Conservation (phyloP, 148 eudicot genomes). For the Salicornia ramosissima region DNA sequence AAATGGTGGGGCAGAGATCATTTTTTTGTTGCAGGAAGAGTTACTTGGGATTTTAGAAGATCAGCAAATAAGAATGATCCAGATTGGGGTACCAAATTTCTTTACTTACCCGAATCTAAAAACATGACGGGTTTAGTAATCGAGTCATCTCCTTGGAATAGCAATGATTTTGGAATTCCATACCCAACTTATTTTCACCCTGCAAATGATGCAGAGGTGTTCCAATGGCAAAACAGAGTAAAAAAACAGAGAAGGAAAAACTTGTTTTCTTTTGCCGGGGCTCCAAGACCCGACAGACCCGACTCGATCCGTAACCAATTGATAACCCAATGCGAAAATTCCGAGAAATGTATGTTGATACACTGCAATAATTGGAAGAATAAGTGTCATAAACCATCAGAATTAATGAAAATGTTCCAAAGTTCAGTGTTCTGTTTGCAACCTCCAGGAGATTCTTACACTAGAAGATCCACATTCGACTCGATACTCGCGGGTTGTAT, state of each 20-base stretch:
- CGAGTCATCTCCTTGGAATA: constrained; percentile 52
- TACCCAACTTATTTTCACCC: constrained; percentile 84
- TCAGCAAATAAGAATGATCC: constrained; percentile 37
- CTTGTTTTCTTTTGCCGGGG: constrained; percentile 69
- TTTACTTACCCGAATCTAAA: constrained; percentile 42
- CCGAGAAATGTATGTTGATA: constrained; percentile 38
- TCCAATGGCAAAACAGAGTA: constrained; percentile 47
- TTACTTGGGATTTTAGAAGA: constrained; percentile 70
- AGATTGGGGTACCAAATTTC: constrained; percentile 61
- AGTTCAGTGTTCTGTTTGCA: constrained; percentile 64
- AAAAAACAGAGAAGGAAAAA: constrained; percentile 27
- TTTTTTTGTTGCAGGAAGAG: constrained; percentile 59
- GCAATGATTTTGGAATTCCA: constrained; percentile 60
- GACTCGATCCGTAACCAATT: constrained; percentile 51
- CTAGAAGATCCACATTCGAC: constrained; percentile 69
- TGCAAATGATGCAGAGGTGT: constrained; percentile 32
- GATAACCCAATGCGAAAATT: constrained; percentile 39
- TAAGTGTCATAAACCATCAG: constrained; percentile 41
- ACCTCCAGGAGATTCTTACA: constrained; percentile 71
- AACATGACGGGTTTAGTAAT: constrained; percentile 48
- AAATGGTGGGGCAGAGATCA: constrained; percentile 58
- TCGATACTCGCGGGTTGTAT: constrained; percentile 80
- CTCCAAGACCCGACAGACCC: constrained; percentile 43
- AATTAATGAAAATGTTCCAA: constrained; percentile 50
- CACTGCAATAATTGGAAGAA: constrained; percentile 41